Evolutionary conservation across 2,329 filamentous ascomycete genomes (phyloP), one percentile per base, ranked within the genome.

Genomic region (Ascochyta pisi): DNA sequence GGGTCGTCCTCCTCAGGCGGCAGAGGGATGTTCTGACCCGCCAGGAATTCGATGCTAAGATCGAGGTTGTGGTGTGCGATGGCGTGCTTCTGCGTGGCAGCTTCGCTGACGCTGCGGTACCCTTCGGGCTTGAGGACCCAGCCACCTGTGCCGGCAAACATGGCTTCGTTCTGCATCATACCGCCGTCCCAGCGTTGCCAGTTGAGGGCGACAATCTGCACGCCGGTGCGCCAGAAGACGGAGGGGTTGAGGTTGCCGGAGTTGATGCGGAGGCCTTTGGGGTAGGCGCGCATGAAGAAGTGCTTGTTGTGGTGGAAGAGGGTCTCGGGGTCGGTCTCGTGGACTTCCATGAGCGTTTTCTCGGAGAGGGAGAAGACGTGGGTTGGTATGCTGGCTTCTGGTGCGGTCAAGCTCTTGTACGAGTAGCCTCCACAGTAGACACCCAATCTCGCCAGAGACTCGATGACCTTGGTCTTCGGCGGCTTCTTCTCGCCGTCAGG

Each of bases 81-180:
- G 1, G 79, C 79, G 23, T 81, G 76, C 39, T 78, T 77, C 51
- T 84, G 79, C 31, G 62, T 70, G 8, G 50, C 64, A 24, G 56
- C 73, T 34, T 56, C 57, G 53, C 68, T 77, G 57, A 60, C 66
- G 59, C 74, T 77, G 43, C 86, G 88, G 73, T 92, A 95, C 15
- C 89, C 89, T 29, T 82, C 73, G 0, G 93, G 92, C 76, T 97
- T 97, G 58, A 95, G 81, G 2, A 93, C 86, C 90, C 91, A 97
- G 37, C 94, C 93, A 38, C 85, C 80, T 46, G 90, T 89, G 9
- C 87, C 90, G 1, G 86, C 84, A 75, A 96, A 96, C 91, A 96
- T 95, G 65, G 86, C 93, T 70, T 95, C 88, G 70, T 97, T 97
- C 13, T 96, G 83, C 94, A 97, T 97, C 88, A 96, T 96, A 29